Evolutionary conservation across 345 rosid species (phyloP), one percentile per base, ranked within the genome.

Genomic region (Hypericum androsaemum): DNA sequence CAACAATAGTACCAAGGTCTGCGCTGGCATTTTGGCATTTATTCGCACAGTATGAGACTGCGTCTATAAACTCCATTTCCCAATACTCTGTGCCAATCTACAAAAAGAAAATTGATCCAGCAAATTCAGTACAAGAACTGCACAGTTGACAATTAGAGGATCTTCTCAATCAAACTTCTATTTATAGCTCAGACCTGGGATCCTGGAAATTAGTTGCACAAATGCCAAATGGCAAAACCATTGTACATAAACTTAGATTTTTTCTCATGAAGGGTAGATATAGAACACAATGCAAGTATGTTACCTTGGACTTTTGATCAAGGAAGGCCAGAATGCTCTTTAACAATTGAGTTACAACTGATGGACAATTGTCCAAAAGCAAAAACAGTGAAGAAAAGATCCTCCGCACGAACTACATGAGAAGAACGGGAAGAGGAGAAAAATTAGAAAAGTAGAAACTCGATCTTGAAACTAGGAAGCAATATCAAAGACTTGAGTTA

Each of bases 41-140:
- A 60, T 65, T 61, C 61, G 86, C 84, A 73, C 86, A 78, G 65
- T 84, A 88, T 61, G 83, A 73, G 41, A 81, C 76, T 40, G 88
- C 76, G 60, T 81, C 89, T 58, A 75, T 50, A 68, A 84, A 75
- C 55, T 75, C 82, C 54, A 57, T 36, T 57, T 53, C 68, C 65
- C 59, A 51, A 47, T 71, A 71, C 51, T 62, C 62, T 43, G 32
- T 48, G 58, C 63, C 82, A 70, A 59, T 77, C 97, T 89, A 79
- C 62, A 54, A 70, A 56, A 47, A 51, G n/a, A 43, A 37, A 55
- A 14, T 2, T 43, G 22, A 22, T 10, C 49, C 12, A 47, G 16
- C 11, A 10, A 16, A 4, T 22, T 22, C 32, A 22, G 32, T 15
- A 16, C 6, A n/a, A 49, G 52, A 56, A 56, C 51, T 42, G 10